Conservation (phyloP, 768 basidiomycete genomes). For the Arthromyces matolae region DNA sequence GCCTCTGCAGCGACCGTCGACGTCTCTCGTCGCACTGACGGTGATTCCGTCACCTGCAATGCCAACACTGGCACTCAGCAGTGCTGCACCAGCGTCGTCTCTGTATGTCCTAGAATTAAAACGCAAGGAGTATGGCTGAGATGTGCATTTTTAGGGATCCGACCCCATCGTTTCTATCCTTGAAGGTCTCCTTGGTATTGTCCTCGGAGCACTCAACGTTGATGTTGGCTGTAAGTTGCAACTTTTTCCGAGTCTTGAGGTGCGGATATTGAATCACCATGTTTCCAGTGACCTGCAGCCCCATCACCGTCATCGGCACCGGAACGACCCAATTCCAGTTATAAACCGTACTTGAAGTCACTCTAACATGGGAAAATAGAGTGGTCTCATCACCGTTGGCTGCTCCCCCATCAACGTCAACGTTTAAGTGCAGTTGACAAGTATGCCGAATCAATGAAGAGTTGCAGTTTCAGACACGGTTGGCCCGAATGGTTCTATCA, state of each 20-base stretch:
- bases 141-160: neutral
- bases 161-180: constrained; percentile 5
- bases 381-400: constrained; percentile 14
- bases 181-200: constrained; percentile 8
- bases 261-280: neutral
- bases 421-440: neutral
- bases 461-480: too few relatives aligned
- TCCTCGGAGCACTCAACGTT: constrained; percentile 4
- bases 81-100: constrained; percentile 1
- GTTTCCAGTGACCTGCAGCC: constrained; percentile 14
- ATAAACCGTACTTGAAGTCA: neutral
- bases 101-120: neutral
- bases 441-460: neutral
- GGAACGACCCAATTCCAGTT: constrained; percentile 5
- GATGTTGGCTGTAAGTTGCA: constrained; percentile 14
- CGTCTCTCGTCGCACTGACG: constrained; percentile 3
- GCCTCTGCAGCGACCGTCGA: constrained; percentile 10
- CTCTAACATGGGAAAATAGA: constrained; percentile 3
- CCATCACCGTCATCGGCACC: constrained; percentile 4
- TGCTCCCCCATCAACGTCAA: constrained; percentile 17
- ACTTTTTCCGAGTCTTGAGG: too few relatives aligned
- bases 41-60: neutral
- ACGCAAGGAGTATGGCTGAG: too few relatives aligned
- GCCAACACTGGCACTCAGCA: constrained; percentile 5
- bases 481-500: too few relatives aligned